Evolutionary conservation across 352 stramenopile species (phyloP).

Genomic region (Nothophytophthora sp.): DNA sequence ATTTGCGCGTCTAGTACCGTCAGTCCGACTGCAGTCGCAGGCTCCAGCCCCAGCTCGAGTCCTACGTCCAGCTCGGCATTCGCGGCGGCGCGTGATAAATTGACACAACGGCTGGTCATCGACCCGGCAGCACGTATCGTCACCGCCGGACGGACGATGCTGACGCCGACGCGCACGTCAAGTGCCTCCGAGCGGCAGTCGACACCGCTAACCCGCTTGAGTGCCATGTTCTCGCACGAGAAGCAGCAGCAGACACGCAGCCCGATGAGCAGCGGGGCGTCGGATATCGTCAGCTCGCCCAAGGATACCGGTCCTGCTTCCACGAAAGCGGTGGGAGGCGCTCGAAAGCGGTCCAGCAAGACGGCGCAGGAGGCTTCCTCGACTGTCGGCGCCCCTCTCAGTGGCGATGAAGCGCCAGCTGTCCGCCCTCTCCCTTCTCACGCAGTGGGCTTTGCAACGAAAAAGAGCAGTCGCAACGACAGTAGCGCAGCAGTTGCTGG

Average conservation of each 20-base stretch:
- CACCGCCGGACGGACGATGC: conserved; percentile 18
- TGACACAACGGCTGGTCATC: conserved; percentile 35
- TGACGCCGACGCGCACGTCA: conserved; percentile 22
- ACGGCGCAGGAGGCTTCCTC: conserved; percentile 9
- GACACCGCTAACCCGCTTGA: conserved; percentile 32
- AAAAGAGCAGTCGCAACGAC: conserved; percentile 2
- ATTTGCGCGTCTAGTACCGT: conserved; percentile 6
- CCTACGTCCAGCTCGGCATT: conserved; percentile 15
- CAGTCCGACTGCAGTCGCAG: not conserved
- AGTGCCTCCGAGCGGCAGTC: conserved; percentile 19
- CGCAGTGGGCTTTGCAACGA: not conserved
- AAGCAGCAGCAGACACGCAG: conserved; percentile 36
- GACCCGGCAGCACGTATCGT: conserved; percentile 21
- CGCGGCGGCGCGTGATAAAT: conserved; percentile 20
- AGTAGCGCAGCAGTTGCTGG: not conserved
- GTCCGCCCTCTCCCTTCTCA: conserved; percentile 11
- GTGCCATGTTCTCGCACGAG: conserved; percentile 32
- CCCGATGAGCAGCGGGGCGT: conserved; percentile 23
- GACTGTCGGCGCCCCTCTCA: conserved; percentile 1
- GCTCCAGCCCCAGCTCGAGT: conserved; percentile 3
- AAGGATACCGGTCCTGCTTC: conserved; percentile 7
- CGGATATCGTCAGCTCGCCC: conserved; percentile 6
- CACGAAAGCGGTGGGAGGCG: conserved; percentile 11
- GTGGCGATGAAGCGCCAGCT: conserved; percentile 7
- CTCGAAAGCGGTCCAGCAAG: conserved; percentile 19